Percentiles rank a stretch among this genome's conserved stretches.
Conservation (phyloP, 768 basidiomycete species). For the Auriscalpium microsporum region DNA sequence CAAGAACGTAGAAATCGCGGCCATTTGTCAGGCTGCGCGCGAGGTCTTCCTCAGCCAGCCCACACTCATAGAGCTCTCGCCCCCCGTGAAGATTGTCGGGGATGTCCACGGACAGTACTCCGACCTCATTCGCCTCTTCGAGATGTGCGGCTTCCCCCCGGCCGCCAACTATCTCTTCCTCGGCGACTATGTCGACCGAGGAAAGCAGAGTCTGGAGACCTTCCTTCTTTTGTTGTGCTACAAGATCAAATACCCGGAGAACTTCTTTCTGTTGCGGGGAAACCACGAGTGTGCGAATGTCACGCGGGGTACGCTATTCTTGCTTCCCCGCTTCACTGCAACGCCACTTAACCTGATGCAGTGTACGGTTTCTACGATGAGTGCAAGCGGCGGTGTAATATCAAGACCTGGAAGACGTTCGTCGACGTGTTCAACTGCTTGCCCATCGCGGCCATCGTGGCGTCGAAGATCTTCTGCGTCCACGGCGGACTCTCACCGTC, state of each 20-base stretch:
- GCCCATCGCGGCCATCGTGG: slow-evolving; percentile 96
- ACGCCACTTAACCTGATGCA: slow-evolving; percentile 23
- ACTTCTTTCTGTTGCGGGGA: slow-evolving; percentile 95
- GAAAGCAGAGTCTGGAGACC: slow-evolving; percentile 97
- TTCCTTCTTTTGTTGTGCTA: slow-evolving; percentile 95
- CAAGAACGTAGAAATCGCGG: slow-evolving; percentile 93
- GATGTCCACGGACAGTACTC: slow-evolving; percentile 99
- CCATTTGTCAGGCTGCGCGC: slow-evolving; percentile 90
- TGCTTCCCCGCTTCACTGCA: slow-evolving; percentile 3
- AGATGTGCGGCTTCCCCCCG: slow-evolving; percentile 99
- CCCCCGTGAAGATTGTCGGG: slow-evolving; percentile 98
- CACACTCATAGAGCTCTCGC: slow-evolving; percentile 92
- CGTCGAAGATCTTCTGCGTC: slow-evolving; percentile 99
- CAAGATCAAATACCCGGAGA: slow-evolving; percentile 99
- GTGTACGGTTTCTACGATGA: slow-evolving; percentile 99
- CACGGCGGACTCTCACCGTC: slow-evolving; percentile 94
- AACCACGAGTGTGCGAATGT: slow-evolving; percentile 99
- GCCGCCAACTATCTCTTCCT: slow-evolving; percentile 96
- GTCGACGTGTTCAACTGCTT: slow-evolving; percentile 99
- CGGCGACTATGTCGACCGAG: slow-evolving; percentile 97
- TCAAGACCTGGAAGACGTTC: slow-evolving; percentile 99
- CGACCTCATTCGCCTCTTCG: slow-evolving; percentile 95
- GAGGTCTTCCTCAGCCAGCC: slow-evolving; percentile 96
- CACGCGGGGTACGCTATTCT: slow-evolving; percentile 70
- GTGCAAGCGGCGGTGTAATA: slow-evolving; percentile 98